phyloP scores from a whole-genome alignment of 805 yeast species.

The Metschnikowia sp. region DNA sequence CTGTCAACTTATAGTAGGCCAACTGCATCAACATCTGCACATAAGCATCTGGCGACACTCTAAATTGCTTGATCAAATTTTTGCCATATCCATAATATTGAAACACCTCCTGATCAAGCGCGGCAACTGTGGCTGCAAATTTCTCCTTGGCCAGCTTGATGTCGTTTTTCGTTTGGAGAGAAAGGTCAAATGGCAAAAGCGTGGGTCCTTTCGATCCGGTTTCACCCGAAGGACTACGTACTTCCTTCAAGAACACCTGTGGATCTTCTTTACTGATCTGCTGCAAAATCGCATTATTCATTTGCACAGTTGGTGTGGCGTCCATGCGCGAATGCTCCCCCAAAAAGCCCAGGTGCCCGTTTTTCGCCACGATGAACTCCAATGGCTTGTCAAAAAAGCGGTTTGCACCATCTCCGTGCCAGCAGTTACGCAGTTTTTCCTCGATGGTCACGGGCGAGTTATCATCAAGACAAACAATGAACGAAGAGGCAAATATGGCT shows the following conservation, averaged over 20 bases:
- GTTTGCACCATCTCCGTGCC: conserved; percentile 96
- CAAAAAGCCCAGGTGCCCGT: conserved; percentile 86
- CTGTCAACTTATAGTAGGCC: conserved; percentile 81
- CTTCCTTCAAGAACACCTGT: conserved; percentile 24
- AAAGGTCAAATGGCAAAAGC: conserved; percentile 54
- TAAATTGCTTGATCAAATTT: conserved; percentile 75
- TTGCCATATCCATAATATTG: conserved; percentile 85
- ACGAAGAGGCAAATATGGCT: conserved; percentile 72
- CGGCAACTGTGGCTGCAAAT: conserved; percentile 54
- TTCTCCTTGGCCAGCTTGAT: conserved; percentile 54
- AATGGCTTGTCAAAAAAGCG: conserved; percentile 90
- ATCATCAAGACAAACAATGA: conserved; percentile 73
- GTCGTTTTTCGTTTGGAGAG: conserved; percentile 46
- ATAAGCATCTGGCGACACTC: conserved; percentile 89
- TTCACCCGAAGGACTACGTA: conserved; percentile 17
- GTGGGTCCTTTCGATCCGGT: conserved; percentile 17
- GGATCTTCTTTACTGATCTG: conserved; percentile 51
- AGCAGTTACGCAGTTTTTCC: conserved; percentile 77
- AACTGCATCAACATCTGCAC: conserved; percentile 89
- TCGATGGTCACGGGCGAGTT: conserved; percentile 73
- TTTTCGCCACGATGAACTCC: conserved; percentile 75
- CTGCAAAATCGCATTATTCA: conserved; percentile 72
- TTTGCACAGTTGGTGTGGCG: conserved; percentile 89
- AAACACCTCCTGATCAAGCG: conserved; percentile 76
- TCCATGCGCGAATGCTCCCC: conserved; percentile 99